Evolutionary conservation across 2,329 filamentous ascomycete species (phyloP), one percentile per base, ranked within the genome.

Genomic region (Xylaria sp.): DNA sequence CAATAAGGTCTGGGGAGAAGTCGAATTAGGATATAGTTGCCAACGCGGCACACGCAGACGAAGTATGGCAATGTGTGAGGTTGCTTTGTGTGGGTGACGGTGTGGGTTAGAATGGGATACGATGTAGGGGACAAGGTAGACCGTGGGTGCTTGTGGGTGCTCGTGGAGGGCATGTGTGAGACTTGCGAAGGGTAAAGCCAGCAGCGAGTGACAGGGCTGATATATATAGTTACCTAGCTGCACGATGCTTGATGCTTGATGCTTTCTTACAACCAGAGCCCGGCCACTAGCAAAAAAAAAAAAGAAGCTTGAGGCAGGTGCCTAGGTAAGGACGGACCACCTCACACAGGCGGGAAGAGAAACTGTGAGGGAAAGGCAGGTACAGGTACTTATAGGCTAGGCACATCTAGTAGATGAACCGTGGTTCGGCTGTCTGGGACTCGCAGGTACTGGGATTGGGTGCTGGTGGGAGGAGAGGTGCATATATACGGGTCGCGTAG

Each of bases 1-100:
- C 66, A 18, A 66, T 28, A 13, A 72, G 66, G 10, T 56, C 70
- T 72, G 43, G 6, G 41, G n/a, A 48, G 2, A 20, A 50, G 41
- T 15, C 9, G 30, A 13, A 30, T 70, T 46, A 66, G 68, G 60
- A 59, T 7, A 39, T n/a, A 34, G 18, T 57, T 9, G 10, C 12
- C 23, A 28, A 23, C 12, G 23, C 36, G 23, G 28, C 7, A 41
- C 59, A 46, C 43, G 46, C 18, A 25, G 48, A 48, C 7, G 41
- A 52, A 34, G 20, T 23, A 15, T 41, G 34, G 30, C 7, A 12
- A 20, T 25, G 25, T 2, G 48, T 32, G 20, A 15, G 13, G 32
- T 9, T n/a, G 15, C 15, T 20, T 32, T 12, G 10, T 25, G 25
- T 25, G 18, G 45, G 25, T 25, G 30, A n/a, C 28, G 18, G 39